Evolutionary conservation across 441 rosid genomes (phyloP).

Genomic region (Viola pubescens): DNA sequence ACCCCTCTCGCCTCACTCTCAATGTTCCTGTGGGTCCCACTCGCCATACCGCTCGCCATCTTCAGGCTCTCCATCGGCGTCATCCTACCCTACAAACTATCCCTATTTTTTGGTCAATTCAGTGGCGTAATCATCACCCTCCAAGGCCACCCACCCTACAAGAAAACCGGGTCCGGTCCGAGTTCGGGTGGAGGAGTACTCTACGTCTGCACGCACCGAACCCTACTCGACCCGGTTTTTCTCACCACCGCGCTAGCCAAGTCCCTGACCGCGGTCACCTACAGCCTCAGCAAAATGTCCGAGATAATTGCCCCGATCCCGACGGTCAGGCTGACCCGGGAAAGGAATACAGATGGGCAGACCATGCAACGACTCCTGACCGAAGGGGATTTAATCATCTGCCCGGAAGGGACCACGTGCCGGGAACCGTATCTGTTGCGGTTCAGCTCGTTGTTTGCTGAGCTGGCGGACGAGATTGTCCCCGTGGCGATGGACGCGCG

Average conservation of each 20-base stretch:
- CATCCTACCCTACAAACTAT: constrained; percentile 51
- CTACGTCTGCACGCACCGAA: constrained; percentile 80
- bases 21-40: constrained; percentile 77
- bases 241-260: constrained; percentile 46
- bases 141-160: constrained; percentile 17
- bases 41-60: constrained; percentile 47
- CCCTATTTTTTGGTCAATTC: constrained; percentile 26
- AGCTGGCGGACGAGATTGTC: constrained; percentile 70
- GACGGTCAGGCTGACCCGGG: constrained; percentile 72
- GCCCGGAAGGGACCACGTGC: constrained; percentile 97
- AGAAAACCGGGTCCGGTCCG: constrained; percentile 12
- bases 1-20: constrained; percentile 63
- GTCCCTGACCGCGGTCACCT: constrained; percentile 79
- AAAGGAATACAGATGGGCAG: constrained; percentile 53
- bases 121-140: constrained; percentile 44
- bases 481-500: constrained; percentile 66
- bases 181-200: constrained; percentile 41
- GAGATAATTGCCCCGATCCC: constrained; percentile 73
- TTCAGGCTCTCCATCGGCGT: constrained; percentile 52
- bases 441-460: constrained; percentile 87
- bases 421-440: constrained; percentile 83
- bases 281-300: constrained; percentile 83
- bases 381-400: constrained; percentile 79
- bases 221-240: constrained; percentile 80
- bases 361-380: constrained; percentile 56